phyloP scores from a whole-genome alignment of 1,139 yeast genomes.

The Geotrichum aggregatum region DNA sequence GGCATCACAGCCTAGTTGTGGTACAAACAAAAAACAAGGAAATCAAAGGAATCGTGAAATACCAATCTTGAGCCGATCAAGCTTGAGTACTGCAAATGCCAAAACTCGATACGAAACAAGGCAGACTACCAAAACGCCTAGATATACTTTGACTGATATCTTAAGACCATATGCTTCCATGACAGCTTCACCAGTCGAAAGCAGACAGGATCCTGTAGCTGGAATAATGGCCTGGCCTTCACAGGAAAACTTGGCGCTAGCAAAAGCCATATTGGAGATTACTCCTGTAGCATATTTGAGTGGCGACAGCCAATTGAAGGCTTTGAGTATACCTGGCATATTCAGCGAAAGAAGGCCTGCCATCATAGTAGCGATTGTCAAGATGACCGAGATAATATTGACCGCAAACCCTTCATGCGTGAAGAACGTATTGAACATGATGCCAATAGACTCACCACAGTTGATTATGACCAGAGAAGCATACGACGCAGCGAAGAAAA shows the following conservation, averaged over 20 bases:
- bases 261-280: conserved; percentile 47
- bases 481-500: conserved; percentile 64
- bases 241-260: conserved; percentile 44
- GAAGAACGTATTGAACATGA: conserved; percentile 68
- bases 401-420: conserved; percentile 76
- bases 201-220: conserved; percentile 42
- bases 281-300: conserved; percentile 64
- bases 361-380: conserved; percentile 72
- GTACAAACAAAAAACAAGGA: conserved; percentile 1
- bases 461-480: conserved; percentile 55
- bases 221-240: conserved; percentile 34
- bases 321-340: conserved; percentile 65
- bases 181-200: conserved; percentile 50
- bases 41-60: conserved; percentile 14
- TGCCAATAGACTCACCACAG: conserved; percentile 81
- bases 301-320: conserved; percentile 69
- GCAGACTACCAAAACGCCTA: conserved; percentile 39
- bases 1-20: background rate
- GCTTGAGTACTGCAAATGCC: conserved; percentile 36
- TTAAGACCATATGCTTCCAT: conserved; percentile 45
- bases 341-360: conserved; percentile 80
- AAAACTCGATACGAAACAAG: conserved; percentile 38
- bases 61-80: conserved; percentile 32
- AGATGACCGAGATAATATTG: conserved; percentile 58
- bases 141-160: conserved; percentile 34